These are phyloP conservation scores for Meyerozyma guilliermondii DNA, from an alignment of 1,139 yeast species.

Conservation along the genomic window DNA sequence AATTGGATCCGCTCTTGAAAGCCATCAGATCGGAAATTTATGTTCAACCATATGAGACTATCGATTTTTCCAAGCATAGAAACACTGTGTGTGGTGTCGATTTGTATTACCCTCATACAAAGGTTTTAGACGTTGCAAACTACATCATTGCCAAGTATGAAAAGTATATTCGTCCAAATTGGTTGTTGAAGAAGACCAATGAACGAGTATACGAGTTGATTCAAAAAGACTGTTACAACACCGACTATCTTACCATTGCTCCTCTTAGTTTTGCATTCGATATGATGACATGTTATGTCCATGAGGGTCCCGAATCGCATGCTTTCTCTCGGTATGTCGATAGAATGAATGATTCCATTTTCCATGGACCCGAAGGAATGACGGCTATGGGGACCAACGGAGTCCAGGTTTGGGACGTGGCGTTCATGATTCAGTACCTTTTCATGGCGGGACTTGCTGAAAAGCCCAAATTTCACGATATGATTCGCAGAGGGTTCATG, in stretches of 20 bases:
- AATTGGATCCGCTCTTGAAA: constrained; percentile 56
- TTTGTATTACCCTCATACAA: constrained; percentile 87
- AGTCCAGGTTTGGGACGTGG: constrained; percentile 95
- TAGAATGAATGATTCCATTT: constrained; percentile 71
- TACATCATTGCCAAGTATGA: constrained; percentile 59
- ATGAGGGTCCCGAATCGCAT: constrained; percentile 67
- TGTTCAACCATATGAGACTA: constrained; percentile 51
- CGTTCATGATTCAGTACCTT: constrained; percentile 82
- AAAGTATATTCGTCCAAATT: constrained; percentile 63
- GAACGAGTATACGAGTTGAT: constrained; percentile 57
- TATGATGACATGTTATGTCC: constrained; percentile 60
- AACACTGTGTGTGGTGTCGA: constrained; percentile 90
- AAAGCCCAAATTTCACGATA: constrained; percentile 57
- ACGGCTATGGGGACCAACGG: constrained; percentile 97
- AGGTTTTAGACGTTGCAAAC: constrained; percentile 61
- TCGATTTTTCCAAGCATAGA: constrained; percentile 67
- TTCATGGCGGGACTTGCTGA: constrained; percentile 78
- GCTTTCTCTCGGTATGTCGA: constrained; percentile 51
- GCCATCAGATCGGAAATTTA: constrained; percentile 78
- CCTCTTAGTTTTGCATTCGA: constrained; percentile 90
- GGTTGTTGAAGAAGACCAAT: constrained; percentile 56
- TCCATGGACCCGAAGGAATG: constrained; percentile 88
- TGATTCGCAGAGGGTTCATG: constrained; percentile 58
- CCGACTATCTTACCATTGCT: constrained; percentile 82
- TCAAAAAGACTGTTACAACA: constrained; percentile 69